Evolutionary conservation across 2,329 filamentous ascomycete species (phyloP).

Genomic region (Huntiella bhutanensis): DNA sequence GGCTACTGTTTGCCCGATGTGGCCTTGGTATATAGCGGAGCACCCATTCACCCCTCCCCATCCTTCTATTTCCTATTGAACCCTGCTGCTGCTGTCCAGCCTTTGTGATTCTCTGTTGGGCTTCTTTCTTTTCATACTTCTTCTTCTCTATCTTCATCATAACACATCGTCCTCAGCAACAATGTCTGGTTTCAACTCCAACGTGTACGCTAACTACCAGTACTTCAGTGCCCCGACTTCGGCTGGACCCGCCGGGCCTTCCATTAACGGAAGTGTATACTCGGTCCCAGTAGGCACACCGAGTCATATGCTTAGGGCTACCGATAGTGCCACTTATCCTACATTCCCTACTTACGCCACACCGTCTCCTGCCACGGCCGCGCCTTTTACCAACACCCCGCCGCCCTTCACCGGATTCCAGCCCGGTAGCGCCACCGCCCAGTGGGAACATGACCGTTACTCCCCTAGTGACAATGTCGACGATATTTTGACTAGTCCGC

Average conservation of each 20-base stretch:
- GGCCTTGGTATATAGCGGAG: neutral
- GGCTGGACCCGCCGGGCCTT: neutral
- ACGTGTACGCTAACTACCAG: slow-evolving; percentile 2
- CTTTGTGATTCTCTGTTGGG: neutral
- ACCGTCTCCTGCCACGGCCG: slow-evolving; percentile 20
- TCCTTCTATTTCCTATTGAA: neutral
- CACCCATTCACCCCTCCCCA: neutral
- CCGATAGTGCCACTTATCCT: slow-evolving; percentile 17
- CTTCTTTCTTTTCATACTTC: neutral
- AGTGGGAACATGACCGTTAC: slow-evolving; percentile 32
- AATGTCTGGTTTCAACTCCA: neutral
- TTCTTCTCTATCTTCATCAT: neutral
- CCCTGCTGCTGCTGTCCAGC: no score
- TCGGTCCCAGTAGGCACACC: slow-evolving; percentile 11
- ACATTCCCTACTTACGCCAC: slow-evolving; percentile 23
- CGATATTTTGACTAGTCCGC: slow-evolving; percentile 36
- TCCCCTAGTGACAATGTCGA: slow-evolving; percentile 40
- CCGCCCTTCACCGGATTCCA: slow-evolving; percentile 9
- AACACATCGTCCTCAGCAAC: no score
- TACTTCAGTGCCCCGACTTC: slow-evolving; percentile 1
- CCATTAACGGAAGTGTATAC: slow-evolving; percentile 5
- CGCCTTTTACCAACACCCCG: slow-evolving; percentile 10
- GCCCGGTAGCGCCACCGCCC: slow-evolving; percentile 11
- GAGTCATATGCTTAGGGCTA: slow-evolving; percentile 14
- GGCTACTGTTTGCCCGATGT: neutral